These are phyloP conservation scores for Dactylorhiza incarnata DNA, from an alignment of 106 monocot genomes.

Conservation along the genomic window DNA sequence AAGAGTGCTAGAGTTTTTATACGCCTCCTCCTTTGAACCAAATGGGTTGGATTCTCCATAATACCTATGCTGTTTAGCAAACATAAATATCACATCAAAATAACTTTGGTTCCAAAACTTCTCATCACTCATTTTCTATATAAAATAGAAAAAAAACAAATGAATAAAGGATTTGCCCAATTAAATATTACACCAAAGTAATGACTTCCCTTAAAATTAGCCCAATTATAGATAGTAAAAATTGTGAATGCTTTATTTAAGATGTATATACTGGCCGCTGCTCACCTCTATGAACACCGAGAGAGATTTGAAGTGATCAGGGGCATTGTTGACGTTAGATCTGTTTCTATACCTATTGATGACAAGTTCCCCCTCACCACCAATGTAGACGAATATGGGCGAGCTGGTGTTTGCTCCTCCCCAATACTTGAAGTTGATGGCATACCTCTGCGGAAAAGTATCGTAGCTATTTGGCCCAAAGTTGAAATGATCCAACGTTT, in stretches of 20 bases:
- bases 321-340: slow-evolving; percentile 22
- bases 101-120: no score
- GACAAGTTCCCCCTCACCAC: slow-evolving; percentile 6
- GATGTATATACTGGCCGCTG: neutral
- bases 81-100: neutral
- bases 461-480: slow-evolving; percentile 23
- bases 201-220: no score
- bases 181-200: no score
- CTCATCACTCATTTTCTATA: neutral
- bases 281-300: slow-evolving; percentile 37
- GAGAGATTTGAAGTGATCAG: slow-evolving; percentile 21
- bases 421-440: slow-evolving; percentile 28
- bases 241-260: no score
- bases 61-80: slow-evolving; percentile 20
- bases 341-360: no score
- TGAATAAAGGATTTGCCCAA: no score
- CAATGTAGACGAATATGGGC: slow-evolving; percentile 41
- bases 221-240: no score
- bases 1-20: slow-evolving; percentile 21
- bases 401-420: slow-evolving; percentile 17
- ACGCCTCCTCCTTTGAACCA: slow-evolving; percentile 14
- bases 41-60: slow-evolving; percentile 32
- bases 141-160: neutral
- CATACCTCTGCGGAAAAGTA: slow-evolving; percentile 36
- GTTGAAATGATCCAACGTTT: slow-evolving; percentile 41